Conservation (phyloP, 768 basidiomycete species). For the Mycena leptocephala region DNA sequence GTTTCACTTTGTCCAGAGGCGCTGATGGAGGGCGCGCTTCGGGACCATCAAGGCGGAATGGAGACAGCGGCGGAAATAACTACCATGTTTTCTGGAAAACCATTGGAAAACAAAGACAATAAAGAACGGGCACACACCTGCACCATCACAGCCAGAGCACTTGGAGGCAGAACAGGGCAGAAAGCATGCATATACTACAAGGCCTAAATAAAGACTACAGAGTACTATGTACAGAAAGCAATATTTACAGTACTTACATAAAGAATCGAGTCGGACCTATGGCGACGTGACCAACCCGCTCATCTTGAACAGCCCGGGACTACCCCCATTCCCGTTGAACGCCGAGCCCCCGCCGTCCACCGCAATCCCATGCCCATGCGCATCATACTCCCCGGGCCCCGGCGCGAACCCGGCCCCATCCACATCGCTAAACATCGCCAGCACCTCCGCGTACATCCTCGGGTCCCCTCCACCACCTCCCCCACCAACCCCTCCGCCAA, state of each 20-base stretch:
- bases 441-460: conserved; percentile 71
- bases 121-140: too few relatives aligned
- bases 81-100: too few relatives aligned
- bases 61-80: background rate
- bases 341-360: conserved; percentile 3
- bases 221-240: background rate
- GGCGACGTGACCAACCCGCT: conserved; percentile 16
- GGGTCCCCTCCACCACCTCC: conserved; percentile 55
- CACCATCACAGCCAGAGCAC: too few relatives aligned
- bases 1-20: background rate
- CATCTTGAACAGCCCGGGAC: conserved; percentile 13
- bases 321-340: background rate
- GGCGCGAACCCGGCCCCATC: conserved; percentile 51
- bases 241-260: too few relatives aligned
- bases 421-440: conserved; percentile 73
- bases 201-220: background rate
- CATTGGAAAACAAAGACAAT: too few relatives aligned
- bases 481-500: conserved; percentile 43
- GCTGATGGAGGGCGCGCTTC: too few relatives aligned
- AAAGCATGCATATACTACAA: too few relatives aligned
- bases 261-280: background rate
- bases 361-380: conserved; percentile 16
- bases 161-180: too few relatives aligned
- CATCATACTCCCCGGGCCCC: background rate
- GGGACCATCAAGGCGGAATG: background rate